Evolutionary conservation across 164 flowering plant species (phyloP), one percentile per base, ranked within the genome.

Genomic region (Vitis vinifera): DNA sequence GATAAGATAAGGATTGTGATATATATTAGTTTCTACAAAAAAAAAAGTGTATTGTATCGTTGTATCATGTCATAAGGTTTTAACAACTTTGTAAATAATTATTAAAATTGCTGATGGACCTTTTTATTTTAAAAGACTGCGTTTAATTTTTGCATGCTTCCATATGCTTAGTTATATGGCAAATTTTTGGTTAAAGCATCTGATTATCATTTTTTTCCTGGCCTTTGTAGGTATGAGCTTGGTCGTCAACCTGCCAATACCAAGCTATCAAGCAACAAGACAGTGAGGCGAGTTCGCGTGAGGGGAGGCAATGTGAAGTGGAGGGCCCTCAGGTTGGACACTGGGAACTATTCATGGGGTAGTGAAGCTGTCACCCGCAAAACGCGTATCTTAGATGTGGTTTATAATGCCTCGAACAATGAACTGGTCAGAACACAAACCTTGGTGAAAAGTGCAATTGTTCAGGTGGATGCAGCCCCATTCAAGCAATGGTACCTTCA

Each of bases 401-500:
- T 77, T 2, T 76, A 76, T 44, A 76, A 76, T 72, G 79, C 76
- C 23, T 77, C 80, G 2, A 78, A 78, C 78, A 78, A 78, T 57
- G 81, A 78, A 65, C 72, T 78, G 48, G 81, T 78, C 9, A 68
- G 81, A 44, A 78, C 81, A 3, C 75, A 78, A 51, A 78, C 81
- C 31, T 29, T 78, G 48, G 81, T 78, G 57, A 78, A 68, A 55
- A 68, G 78, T 65, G 78, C 81, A 12, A 78, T 78, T 57, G 73
- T 75, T 68, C 81, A 78, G 73, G 81, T 78, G 49, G 81, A 78
- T 78, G 81, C 78, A 11, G 81, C 81, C 3, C 78, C 81, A 2
- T 78, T 78, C 61, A 78, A 75, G 76, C 81, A 78, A 51, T 78
- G 78, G 81, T 78, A 78, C 55, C 81, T 73, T 29, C 80, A 77